phyloP scores from a whole-genome alignment of 805 yeast genomes.

The Yarrowia sp. region DNA sequence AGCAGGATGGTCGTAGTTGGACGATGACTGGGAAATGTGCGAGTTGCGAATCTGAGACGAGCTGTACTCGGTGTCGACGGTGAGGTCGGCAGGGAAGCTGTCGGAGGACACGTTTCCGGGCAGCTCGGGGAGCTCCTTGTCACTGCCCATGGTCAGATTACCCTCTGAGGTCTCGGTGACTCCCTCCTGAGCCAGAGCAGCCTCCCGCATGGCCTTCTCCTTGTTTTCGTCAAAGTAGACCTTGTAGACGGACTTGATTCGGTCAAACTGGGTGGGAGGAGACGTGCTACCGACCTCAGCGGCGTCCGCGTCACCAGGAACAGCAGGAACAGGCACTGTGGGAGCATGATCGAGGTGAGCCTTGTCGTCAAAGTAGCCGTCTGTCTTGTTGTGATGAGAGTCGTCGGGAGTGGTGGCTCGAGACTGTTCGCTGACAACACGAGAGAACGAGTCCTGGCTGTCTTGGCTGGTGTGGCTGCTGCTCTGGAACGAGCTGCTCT shows the following conservation, averaged over 20 bases:
- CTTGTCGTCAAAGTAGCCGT: slow-evolving; percentile 11
- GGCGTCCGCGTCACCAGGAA: background rate
- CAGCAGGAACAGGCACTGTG: background rate
- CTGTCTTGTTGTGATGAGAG: background rate
- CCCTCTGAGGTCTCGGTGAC: background rate
- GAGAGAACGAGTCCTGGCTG: slow-evolving; percentile 11
- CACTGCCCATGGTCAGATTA: background rate
- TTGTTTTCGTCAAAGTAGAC: slow-evolving; percentile 43
- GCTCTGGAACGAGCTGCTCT: slow-evolving; percentile 13
- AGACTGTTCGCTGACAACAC: background rate
- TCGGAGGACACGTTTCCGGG: slow-evolving; percentile 11
- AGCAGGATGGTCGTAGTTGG: slow-evolving; percentile 1
- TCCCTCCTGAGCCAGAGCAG: background rate
- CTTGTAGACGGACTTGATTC: slow-evolving; percentile 45
- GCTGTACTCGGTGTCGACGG: slow-evolving; percentile 18
- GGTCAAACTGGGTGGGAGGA: slow-evolving; percentile 44
- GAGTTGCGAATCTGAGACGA: slow-evolving; percentile 7
- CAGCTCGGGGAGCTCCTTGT: slow-evolving; percentile 7
- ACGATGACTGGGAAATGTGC: slow-evolving; percentile 8
- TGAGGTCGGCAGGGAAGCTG: slow-evolving; percentile 32
- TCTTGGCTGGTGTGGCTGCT: slow-evolving; percentile 7
- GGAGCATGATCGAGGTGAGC: slow-evolving; percentile 5
- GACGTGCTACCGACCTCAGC: background rate
- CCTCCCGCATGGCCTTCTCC: slow-evolving; percentile 19
- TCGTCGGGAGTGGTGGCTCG: slow-evolving; percentile 12